Evolutionary conservation across 2,329 filamentous ascomycete species (phyloP).

Genomic region (Fusarium clavum): DNA sequence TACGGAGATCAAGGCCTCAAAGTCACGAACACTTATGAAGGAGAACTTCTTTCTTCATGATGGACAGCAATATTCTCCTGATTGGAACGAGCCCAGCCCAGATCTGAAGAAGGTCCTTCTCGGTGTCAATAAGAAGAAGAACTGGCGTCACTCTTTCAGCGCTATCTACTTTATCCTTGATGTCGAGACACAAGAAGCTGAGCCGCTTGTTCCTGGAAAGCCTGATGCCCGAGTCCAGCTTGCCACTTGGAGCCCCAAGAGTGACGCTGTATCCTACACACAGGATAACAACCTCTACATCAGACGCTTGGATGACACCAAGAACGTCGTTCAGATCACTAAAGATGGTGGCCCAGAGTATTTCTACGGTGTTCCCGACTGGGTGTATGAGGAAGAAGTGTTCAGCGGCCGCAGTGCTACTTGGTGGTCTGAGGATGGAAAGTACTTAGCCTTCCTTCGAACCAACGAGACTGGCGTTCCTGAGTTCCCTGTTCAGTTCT

Average conservation of each 20-base stretch:
- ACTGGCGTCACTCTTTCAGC: constrained; percentile 91
- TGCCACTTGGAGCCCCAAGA: constrained; percentile 88
- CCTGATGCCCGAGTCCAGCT: constrained; percentile 78
- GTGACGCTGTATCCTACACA: constrained; percentile 90
- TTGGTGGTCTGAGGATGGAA: constrained; percentile 94
- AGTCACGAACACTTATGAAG: constrained; percentile 81
- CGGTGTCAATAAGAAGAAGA: constrained; percentile 76
- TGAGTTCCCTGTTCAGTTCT: constrained; percentile 94
- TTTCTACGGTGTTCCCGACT: constrained; percentile 97
- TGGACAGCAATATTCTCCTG: constrained; percentile 66
- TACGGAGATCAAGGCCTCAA: constrained; percentile 50
- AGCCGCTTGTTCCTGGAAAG: constrained; percentile 80
- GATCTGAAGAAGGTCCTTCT: constrained; percentile 89
- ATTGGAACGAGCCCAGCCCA: constrained; percentile 78
- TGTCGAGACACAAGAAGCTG: constrained; percentile 79
- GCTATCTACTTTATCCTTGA: constrained; percentile 93
- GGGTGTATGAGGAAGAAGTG: constrained; percentile 84
- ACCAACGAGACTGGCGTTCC: constrained; percentile 95
- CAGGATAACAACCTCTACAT: constrained; percentile 91
- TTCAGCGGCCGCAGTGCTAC: constrained; percentile 83
- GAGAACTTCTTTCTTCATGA: constrained; percentile 69
- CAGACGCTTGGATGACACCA: constrained; percentile 67
- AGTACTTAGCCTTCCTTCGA: constrained; percentile 89
- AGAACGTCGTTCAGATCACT: constrained; percentile 78
- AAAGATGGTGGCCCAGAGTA: constrained; percentile 86